These are phyloP conservation scores for Pseudocercospora eumusae DNA, from an alignment of 2,329 filamentous ascomycete species.

Conservation along the genomic window DNA sequence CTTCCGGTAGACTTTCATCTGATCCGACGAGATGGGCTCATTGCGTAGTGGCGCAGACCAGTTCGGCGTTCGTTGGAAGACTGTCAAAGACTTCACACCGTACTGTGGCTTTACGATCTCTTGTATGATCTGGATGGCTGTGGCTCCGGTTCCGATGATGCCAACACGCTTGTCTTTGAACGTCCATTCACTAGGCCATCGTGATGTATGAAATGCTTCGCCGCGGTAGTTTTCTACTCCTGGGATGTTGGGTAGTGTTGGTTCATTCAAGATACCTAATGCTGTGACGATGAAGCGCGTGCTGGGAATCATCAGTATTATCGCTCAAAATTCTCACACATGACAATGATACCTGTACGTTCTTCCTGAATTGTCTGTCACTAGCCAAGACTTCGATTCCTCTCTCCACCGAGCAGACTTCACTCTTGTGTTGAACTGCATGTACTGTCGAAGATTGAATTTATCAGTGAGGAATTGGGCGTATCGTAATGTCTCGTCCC, in stretches of 20 bases:
- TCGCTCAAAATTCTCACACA: background rate
- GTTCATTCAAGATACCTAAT: constrained; percentile 40
- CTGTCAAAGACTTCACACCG: constrained; percentile 47
- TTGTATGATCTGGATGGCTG: constrained; percentile 43
- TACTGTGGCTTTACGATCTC: constrained; percentile 35
- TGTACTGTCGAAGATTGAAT: constrained; percentile 44
- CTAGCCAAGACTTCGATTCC: constrained; percentile 37
- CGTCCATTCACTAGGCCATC: constrained; percentile 40
- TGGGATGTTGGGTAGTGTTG: constrained; percentile 39
- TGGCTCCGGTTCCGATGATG: constrained; percentile 47
- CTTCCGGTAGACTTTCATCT: constrained; percentile 30
- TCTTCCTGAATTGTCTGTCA: constrained; percentile 32
- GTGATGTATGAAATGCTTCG: constrained; percentile 43
- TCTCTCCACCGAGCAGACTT: constrained; percentile 42
- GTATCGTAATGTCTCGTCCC: constrained; percentile 53
- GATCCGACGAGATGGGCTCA: constrained; percentile 30
- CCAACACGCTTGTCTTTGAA: constrained; percentile 43
- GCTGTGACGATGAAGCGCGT: constrained; percentile 47
- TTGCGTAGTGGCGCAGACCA: constrained; percentile 38
- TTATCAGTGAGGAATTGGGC: constrained; percentile 51
- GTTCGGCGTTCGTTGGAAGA: constrained; percentile 69
- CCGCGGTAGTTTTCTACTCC: constrained; percentile 43
- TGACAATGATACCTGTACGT: constrained; percentile 33
- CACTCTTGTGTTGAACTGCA: constrained; percentile 47
- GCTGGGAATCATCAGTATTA: constrained; percentile 22